Percentiles rank a stretch among this genome's conserved stretches.
Evolutionary conservation across 148 eudicot genomes (phyloP).

Genomic region (Chenopodium quinoa): DNA sequence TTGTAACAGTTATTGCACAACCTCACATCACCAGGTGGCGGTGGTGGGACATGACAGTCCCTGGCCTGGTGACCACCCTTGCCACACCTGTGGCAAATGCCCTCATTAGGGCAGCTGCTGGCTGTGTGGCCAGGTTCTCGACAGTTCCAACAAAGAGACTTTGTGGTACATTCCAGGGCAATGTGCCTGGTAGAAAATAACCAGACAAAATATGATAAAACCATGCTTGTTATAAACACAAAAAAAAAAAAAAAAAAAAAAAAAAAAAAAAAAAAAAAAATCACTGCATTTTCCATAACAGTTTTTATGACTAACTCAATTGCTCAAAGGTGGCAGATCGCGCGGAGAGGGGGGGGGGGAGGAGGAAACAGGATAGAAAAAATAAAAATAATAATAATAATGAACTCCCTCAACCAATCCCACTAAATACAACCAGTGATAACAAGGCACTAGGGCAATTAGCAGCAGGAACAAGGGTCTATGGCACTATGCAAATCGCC

Average conservation of each 20-base stretch:
- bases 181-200: conserved; percentile 35
- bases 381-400: too few relatives aligned
- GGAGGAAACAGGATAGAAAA: neutral
- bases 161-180: conserved; percentile 49
- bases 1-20: conserved; percentile 60
- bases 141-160: conserved; percentile 58
- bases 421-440: neutral
- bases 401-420: neutral
- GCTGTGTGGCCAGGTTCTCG: conserved; percentile 56
- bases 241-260: too few relatives aligned
- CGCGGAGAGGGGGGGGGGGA: too few relatives aligned
- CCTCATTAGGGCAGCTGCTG: conserved; percentile 42
- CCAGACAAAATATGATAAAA: neutral
- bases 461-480: neutral
- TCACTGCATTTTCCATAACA: neutral
- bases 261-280: too few relatives aligned
- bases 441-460: neutral
- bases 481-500: neutral
- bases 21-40: conserved; percentile 43
- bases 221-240: too few relatives aligned
- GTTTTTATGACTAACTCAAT: neutral
- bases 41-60: conserved; percentile 39
- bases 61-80: conserved; percentile 49
- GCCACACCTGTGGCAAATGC: conserved; percentile 56
- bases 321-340: neutral